Percentiles rank a stretch among this genome's conserved stretches.
These are phyloP conservation scores for Didymellaceae sp. DNA, from an alignment of 2,329 filamentous ascomycete species.

Conservation along the genomic window DNA sequence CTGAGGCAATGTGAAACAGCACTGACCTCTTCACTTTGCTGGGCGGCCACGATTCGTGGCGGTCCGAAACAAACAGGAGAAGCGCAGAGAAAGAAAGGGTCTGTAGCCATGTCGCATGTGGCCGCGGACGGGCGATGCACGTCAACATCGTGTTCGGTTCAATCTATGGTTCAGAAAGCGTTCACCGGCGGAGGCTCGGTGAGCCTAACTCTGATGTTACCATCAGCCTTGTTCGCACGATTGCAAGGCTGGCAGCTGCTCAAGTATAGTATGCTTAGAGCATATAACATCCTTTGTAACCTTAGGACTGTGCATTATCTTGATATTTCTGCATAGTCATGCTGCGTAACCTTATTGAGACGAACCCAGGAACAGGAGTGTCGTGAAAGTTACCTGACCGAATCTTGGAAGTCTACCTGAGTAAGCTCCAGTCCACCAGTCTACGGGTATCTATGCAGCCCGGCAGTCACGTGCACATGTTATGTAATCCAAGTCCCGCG, in stretches of 20 bases:
- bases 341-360: too few species aligned
- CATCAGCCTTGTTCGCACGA: neutral
- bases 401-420: too few species aligned
- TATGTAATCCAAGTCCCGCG: constrained; percentile 6
- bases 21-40: constrained; percentile 10
- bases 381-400: too few species aligned
- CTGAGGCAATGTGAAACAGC: constrained; percentile 30
- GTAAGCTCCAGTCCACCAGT: too few species aligned
- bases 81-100: constrained; percentile 8
- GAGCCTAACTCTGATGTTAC: neutral
- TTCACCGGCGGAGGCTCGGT: constrained; percentile 1
- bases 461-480: neutral
- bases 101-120: constrained; percentile 7
- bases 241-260: neutral
- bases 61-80: constrained; percentile 15
- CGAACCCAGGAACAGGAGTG: too few species aligned
- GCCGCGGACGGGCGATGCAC: constrained; percentile 5
- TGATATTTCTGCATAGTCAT: too few species aligned
- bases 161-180: constrained; percentile 1
- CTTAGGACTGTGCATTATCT: too few species aligned
- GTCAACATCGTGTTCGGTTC: constrained; percentile 1
- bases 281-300: too few species aligned
- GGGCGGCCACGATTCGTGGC: constrained; percentile 7
- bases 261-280: too few species aligned
- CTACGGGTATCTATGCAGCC: too few species aligned